These are phyloP conservation scores for Medicago lupulina DNA, from an alignment of 306 rosid genomes.

Conservation along the genomic window DNA sequence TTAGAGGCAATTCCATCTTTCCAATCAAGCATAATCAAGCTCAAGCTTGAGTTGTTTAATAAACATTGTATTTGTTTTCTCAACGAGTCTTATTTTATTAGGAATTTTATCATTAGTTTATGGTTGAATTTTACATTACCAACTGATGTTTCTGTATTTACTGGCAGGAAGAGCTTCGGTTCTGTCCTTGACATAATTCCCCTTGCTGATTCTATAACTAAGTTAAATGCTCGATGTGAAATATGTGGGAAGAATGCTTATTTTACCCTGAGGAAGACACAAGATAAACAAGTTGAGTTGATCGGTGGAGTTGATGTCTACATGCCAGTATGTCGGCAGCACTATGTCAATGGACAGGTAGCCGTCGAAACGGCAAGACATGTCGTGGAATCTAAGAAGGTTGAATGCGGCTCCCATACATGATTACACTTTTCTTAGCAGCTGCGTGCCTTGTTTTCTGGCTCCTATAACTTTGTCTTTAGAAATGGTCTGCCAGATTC, in stretches of 20 bases:
- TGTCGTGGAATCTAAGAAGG: constrained; percentile 61
- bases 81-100: not conserved
- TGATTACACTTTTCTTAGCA: constrained; percentile 37
- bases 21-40: too few species aligned
- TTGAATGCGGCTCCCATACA: constrained; percentile 54
- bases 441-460: constrained; percentile 34
- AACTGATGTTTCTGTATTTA: constrained; percentile 37
- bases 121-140: not conserved
- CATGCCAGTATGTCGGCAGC: constrained; percentile 96
- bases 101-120: not conserved
- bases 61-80: too few species aligned
- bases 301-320: constrained; percentile 87
- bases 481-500: not conserved
- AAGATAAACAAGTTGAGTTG: constrained; percentile 70
- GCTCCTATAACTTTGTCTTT: constrained; percentile 11
- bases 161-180: constrained; percentile 85
- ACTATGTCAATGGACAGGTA: constrained; percentile 75
- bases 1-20: too few species aligned
- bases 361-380: constrained; percentile 63
- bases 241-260: constrained; percentile 75
- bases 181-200: constrained; percentile 80
- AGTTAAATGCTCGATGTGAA: constrained; percentile 91
- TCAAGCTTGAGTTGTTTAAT: too few species aligned
- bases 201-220: constrained; percentile 86
- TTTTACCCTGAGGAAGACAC: constrained; percentile 83